Conservation (phyloP, 495 filamentous ascomycete genomes). For the Massariosphaeria phaeospora region DNA sequence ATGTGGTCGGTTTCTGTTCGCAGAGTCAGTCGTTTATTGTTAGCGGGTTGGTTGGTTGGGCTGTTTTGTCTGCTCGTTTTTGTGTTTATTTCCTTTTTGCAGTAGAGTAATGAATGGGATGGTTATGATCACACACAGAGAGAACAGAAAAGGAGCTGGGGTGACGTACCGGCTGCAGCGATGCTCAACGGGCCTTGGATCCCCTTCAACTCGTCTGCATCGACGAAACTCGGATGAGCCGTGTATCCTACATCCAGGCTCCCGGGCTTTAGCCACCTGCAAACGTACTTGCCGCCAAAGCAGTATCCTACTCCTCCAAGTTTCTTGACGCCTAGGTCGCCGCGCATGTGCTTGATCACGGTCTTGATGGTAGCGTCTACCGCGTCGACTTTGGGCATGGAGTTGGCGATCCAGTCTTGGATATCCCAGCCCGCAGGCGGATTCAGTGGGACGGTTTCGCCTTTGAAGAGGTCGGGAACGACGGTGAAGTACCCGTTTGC, state of each 20-base stretch:
- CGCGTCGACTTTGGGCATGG: conserved; percentile 48
- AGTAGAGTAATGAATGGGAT: neutral
- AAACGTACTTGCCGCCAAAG: conserved; percentile 62
- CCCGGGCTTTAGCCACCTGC: conserved; percentile 43
- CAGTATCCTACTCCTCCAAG: conserved; percentile 75
- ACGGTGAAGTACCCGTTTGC: conserved; percentile 73
- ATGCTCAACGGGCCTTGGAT: conserved; percentile 71
- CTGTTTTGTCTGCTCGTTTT: too few species aligned
- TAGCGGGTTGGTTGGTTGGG: conserved; percentile 4
- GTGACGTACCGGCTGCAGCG: conserved; percentile 59
- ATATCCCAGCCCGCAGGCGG: conserved; percentile 55
- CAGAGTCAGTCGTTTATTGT: neutral
- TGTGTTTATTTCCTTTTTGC: neutral
- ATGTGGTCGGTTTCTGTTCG: conserved; percentile 65
- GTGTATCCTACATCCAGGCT: conserved; percentile 60
- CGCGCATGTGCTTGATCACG: conserved; percentile 55
- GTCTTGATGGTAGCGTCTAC: conserved; percentile 63
- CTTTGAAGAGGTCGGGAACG: conserved; percentile 73
- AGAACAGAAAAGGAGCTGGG: neutral
- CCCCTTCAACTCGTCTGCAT: conserved; percentile 66
- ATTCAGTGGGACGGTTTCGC: conserved; percentile 61
- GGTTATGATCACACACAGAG: neutral
- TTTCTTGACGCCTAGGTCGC: conserved; percentile 56
- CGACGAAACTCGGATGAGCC: conserved; percentile 75
- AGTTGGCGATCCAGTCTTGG: conserved; percentile 48